Percentiles rank a stretch among this genome's conserved stretches.
These are phyloP conservation scores for Pelargonium australe DNA, from an alignment of 441 rosid genomes.

Conservation along the genomic window DNA sequence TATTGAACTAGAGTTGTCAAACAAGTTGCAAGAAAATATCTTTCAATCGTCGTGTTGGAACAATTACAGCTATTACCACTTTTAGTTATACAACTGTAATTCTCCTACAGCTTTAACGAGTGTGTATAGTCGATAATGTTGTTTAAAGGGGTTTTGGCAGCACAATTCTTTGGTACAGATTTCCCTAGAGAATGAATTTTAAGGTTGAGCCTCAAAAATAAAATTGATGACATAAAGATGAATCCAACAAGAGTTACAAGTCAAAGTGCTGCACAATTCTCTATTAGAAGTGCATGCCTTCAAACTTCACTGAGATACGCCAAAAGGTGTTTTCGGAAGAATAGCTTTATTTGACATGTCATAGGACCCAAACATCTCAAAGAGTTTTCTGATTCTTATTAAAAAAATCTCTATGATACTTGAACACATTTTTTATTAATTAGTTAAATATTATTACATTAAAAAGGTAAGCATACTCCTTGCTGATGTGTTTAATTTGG, in stretches of 20 bases:
- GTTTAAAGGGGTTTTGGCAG: not conserved
- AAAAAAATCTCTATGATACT: not conserved
- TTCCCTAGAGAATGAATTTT: not conserved
- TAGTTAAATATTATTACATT: not conserved
- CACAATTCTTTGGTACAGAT: not conserved
- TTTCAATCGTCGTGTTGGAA: not conserved
- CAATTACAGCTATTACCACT: not conserved
- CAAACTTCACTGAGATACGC: not conserved
- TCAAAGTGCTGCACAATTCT: not conserved
- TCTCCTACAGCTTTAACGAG: not conserved
- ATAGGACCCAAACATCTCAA: not conserved
- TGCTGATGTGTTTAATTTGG: not conserved
- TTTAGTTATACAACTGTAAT: not conserved
- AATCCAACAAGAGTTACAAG: too few species aligned
- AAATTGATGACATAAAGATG: not conserved
- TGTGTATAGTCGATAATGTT: not conserved
- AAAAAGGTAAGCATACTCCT: not conserved
- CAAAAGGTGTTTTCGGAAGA: not conserved
- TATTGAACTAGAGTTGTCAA: not conserved
- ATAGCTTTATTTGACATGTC: not conserved
- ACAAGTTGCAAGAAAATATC: not conserved
- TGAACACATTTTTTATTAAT: too few species aligned
- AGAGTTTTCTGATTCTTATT: not conserved
- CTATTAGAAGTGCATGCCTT: not conserved
- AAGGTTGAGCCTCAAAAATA: not conserved